Base-by-base conservation (phyloP, 306 rosid species). In the Clitoria ternatea region DNA sequence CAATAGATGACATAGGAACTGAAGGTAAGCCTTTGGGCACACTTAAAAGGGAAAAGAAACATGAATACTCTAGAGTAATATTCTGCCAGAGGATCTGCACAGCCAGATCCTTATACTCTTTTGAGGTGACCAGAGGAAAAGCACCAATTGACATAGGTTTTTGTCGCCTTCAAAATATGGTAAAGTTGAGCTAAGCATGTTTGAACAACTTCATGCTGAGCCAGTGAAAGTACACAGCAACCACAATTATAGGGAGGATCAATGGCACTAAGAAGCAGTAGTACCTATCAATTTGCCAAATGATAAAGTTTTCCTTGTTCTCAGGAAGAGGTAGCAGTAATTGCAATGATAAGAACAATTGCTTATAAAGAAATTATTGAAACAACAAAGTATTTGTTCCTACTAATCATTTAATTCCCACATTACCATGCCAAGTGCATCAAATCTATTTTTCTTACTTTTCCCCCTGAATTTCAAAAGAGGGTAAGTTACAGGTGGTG, bases 131-230 rank as follows among this genome's bases (percentile, higher is more conserved):
- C 10, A 24, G 49, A 39, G 3, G 14, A 30, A 33, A 57, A 27
- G 17, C 26, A 19, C 14, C 47, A 70, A 33, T 48, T 35, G 49
- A 11, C 50, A 37, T 9, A 4, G 47, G 39, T 14, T 12, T 10
- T 11, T 7, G 60, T 64, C 52, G 50, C 33, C 18, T 13, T 72
- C 62, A 48, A 69, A 65, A 74, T 14, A 8, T 53, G 71, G 29
- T 12, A 48, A 29, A 33, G 22, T 42, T 14, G 26, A 50, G 57
- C 83, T 79, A 92, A 19, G 98, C 97, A 59, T 93, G 93, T 69
- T 92, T 90, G 84, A 92, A 92, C 81, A 92, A 35, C 75, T 92
- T 92, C 97, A 92, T 88, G 84, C 88, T 79, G 60, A 93, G 96
- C 98, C 98, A 88, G 72, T 86, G 96, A 54, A 86, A 88, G 76